These are phyloP conservation scores for Penicillium sp. DNA, from an alignment of 2,329 filamentous ascomycete species.

Conservation along the genomic window DNA sequence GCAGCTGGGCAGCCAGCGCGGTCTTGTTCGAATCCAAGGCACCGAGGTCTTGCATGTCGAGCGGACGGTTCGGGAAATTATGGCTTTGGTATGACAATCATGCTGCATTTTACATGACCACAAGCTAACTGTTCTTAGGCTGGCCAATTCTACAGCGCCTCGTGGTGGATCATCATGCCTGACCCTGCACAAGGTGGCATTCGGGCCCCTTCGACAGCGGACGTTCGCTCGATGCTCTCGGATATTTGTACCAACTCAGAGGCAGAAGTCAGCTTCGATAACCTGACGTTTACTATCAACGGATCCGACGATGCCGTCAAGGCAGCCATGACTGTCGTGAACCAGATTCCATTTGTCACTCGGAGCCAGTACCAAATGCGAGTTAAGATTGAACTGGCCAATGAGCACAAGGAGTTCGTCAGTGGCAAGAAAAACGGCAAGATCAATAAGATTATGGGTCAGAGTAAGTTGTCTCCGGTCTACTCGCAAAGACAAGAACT, in stretches of 20 bases:
- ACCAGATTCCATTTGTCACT: constrained; percentile 84
- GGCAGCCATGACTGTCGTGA: constrained; percentile 89
- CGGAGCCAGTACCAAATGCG: constrained; percentile 88
- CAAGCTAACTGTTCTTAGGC: constrained; percentile 58
- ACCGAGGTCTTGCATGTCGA: constrained; percentile 92
- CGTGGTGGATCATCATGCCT: constrained; percentile 87
- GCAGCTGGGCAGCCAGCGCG: constrained; percentile 79
- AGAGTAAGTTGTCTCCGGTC: constrained; percentile 60
- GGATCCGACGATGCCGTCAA: constrained; percentile 97
- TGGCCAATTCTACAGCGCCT: constrained; percentile 95
- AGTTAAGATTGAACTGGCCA: constrained; percentile 97
- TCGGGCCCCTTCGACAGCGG: constrained; percentile 62
- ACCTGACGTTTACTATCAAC: constrained; percentile 88
- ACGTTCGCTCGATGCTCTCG: constrained; percentile 85
- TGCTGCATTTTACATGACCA: neutral
- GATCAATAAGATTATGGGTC: constrained; percentile 99
- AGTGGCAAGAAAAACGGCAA: constrained; percentile 99
- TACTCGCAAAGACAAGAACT: constrained; percentile 7
- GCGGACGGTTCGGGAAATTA: constrained; percentile 90
- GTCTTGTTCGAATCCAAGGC: constrained; percentile 84
- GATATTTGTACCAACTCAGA: constrained; percentile 97
- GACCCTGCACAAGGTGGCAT: constrained; percentile 61
- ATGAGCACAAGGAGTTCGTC: constrained; percentile 99
- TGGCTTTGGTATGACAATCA: constrained; percentile 68
- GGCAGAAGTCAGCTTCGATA: constrained; percentile 92